A percentile compares a stretch with the other conserved stretches of the same genome.
Evolutionary conservation across 805 yeast species (phyloP).

Genomic region (Cyberlindnera xylosilytica): DNA sequence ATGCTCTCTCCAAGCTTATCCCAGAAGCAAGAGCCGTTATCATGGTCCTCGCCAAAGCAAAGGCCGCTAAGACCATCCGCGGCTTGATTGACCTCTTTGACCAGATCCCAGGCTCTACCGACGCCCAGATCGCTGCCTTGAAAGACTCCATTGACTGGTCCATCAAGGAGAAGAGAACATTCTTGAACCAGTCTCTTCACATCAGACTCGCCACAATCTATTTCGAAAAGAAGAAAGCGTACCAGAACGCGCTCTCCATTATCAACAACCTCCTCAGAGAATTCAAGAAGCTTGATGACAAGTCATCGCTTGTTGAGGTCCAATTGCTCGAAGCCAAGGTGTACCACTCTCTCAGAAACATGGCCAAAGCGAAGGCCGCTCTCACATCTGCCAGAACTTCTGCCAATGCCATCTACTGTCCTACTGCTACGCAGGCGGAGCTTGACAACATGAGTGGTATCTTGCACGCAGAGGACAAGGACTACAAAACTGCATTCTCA

Average conservation of each 20-base stretch:
- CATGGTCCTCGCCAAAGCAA: constrained; percentile 84
- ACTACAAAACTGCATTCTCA: constrained; percentile 92
- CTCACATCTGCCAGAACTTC: constrained; percentile 94
- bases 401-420: constrained; percentile 95
- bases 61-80: constrained; percentile 87
- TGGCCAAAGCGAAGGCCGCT: constrained; percentile 88
- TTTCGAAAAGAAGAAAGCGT: constrained; percentile 57
- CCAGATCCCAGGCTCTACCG: constrained; percentile 55
- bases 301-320: constrained; percentile 91
- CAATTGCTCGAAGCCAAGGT: constrained; percentile 88
- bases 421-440: constrained; percentile 91
- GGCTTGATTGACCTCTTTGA: constrained; percentile 78
- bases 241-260: constrained; percentile 67
- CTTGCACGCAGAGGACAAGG: constrained; percentile 94
- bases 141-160: constrained; percentile 88
- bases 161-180: constrained; percentile 72
- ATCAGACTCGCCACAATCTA: constrained; percentile 76
- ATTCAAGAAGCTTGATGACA: constrained; percentile 92
- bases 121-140: constrained; percentile 69
- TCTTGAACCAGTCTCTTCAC: constrained; percentile 84
- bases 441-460: constrained; percentile 94
- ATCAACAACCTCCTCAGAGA: constrained; percentile 73
- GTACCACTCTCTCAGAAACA: constrained; percentile 86
- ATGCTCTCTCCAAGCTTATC: constrained; percentile 58
- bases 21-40: constrained; percentile 67